Evolutionary conservation across 805 yeast species (phyloP).

Genomic region (Teunomyces barrocoloradensis): DNA sequence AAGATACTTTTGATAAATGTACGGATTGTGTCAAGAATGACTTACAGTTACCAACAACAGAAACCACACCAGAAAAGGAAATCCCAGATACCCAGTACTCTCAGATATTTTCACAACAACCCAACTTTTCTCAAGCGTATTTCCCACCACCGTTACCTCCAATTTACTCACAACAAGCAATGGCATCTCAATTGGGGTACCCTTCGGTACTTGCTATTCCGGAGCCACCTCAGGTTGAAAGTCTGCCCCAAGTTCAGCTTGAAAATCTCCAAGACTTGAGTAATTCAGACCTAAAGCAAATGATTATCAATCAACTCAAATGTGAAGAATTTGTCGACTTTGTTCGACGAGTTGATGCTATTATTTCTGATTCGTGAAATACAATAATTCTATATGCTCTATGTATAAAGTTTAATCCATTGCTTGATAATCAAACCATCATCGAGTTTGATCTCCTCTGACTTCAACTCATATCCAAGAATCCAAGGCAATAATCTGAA

Average conservation of each 20-base stretch:
- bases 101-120: conserved; percentile 1
- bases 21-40: conserved; percentile 4
- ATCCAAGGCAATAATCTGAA: conserved; percentile 49
- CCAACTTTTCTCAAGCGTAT: background rate
- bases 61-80: background rate
- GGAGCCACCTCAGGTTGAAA: background rate
- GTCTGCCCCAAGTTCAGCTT: background rate
- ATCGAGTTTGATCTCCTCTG: conserved; percentile 38
- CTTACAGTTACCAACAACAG: conserved; percentile 5
- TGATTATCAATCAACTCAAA: conserved; percentile 9
- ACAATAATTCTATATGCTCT: background rate
- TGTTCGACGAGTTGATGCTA: conserved; percentile 15
- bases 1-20: conserved; percentile 12
- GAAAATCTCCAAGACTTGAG: background rate
- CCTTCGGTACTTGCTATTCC: background rate
- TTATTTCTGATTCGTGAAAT: conserved; percentile 9
- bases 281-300: conserved; percentile 6
- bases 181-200: background rate
- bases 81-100: background rate
- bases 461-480: conserved; percentile 45
- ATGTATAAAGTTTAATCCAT: conserved; percentile 47
- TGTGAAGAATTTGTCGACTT: conserved; percentile 14
- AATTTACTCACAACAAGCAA: background rate
- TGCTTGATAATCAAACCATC: conserved; percentile 59
- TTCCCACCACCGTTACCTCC: background rate